phyloP scores from a whole-genome alignment of 2,329 filamentous ascomycete genomes.

The Aspergillus awamori region DNA sequence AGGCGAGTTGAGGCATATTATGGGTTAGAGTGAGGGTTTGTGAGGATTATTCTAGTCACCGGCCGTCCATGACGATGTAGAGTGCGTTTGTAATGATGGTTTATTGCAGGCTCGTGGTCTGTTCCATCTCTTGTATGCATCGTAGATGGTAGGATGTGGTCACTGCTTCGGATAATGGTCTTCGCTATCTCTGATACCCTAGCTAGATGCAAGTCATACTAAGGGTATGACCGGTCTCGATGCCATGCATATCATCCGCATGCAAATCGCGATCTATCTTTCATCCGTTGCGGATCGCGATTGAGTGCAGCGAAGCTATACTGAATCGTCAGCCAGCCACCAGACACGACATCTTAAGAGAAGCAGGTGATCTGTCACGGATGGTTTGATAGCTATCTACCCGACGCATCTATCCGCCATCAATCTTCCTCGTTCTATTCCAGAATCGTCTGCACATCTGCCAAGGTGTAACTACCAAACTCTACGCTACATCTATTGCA shows the following conservation, averaged over 20 bases:
- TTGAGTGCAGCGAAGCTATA: not conserved
- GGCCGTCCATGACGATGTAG: too few relatives aligned
- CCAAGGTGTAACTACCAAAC: too few relatives aligned
- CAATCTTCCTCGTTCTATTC: too few relatives aligned
- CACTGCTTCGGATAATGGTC: not conserved
- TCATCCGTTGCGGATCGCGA: not conserved
- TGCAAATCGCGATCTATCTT: not conserved
- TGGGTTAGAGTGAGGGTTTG: too few relatives aligned
- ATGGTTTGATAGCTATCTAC: not conserved
- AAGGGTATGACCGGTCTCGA: not conserved
- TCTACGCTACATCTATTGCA: not conserved
- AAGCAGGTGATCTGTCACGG: not conserved
- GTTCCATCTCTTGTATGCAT: not conserved
- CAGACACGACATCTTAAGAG: not conserved
- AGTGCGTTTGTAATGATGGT: not conserved
- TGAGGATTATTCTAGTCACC: too few relatives aligned
- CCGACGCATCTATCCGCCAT: not conserved
- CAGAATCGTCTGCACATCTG: too few relatives aligned
- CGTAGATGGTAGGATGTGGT: not conserved
- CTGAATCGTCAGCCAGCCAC: not conserved
- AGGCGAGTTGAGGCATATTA: too few relatives aligned
- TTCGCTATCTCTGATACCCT: not conserved
- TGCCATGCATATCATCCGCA: not conserved
- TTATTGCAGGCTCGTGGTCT: not conserved
- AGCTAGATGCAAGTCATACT: not conserved